These are phyloP conservation scores for Blastocystis sp. DNA, from an alignment of 352 stramenopile species.

Conservation along the genomic window DNA sequence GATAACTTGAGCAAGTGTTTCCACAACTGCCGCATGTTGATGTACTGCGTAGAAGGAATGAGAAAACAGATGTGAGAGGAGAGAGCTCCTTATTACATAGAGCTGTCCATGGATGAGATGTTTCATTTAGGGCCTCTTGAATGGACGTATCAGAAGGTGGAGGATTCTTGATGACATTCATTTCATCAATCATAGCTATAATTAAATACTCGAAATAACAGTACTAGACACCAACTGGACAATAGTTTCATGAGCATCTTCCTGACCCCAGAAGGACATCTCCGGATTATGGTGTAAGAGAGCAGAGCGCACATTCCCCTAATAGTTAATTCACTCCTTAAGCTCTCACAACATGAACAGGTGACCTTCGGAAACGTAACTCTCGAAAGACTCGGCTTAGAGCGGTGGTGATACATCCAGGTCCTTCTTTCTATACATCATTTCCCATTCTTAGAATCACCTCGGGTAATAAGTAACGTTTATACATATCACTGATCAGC, in stretches of 20 bases:
- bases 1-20: neutral
- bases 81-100: neutral
- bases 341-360: neutral
- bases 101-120: neutral
- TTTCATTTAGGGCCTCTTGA: neutral
- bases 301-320: constrained; percentile 18
- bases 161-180: neutral
- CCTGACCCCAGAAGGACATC: constrained; percentile 33
- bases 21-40: constrained; percentile 14
- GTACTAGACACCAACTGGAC: neutral
- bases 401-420: neutral
- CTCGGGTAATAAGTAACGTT: neutral
- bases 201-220: neutral
- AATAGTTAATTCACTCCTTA: neutral
- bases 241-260: constrained; percentile 40
- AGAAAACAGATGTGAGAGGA: constrained; percentile 11
- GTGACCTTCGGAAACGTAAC: neutral
- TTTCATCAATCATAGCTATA: constrained; percentile 1
- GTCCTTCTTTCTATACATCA: neutral
- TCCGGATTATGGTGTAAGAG: neutral
- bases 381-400: neutral
- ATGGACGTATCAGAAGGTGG: neutral
- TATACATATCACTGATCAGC: neutral
- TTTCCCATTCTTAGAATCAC: neutral
- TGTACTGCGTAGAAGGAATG: neutral